Base-by-base conservation (phyloP, 495 filamentous ascomycete species). In the Hyaloscypha finlandica region DNA sequence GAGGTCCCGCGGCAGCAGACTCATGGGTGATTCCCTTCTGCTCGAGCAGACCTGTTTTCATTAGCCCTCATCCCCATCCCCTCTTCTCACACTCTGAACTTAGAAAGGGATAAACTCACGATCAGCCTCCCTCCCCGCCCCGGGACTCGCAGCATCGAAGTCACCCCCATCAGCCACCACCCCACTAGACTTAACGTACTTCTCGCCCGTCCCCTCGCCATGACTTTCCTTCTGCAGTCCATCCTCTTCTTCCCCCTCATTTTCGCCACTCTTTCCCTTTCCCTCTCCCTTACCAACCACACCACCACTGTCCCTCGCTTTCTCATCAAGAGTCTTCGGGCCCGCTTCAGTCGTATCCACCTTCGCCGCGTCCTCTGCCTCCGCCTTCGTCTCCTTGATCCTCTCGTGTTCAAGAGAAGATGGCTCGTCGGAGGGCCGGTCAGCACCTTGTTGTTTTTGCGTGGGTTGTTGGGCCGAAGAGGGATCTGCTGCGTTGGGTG, bases 41-140 rank as follows among this genome's bases (percentile, higher is more conserved):
- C 25, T 68, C 65, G 4, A 67, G 63, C 31, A 70, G 59, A 54
- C 68, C 68, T 70, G 53, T 45, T 11, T 54, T n/a, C 19, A n/a
- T 63, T 22, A 63, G 42, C 42, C 42, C 42, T 48, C 16, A 51
- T 48, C 20, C 19, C n/a, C 25, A 25, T 25, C 25, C 1, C 25
- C 25, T 25, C 25, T 25, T 2, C 25, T 25, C 25, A 25, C 25
- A 25, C 25, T 25, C 39, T 8, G 8, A 62, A 48, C 2, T n/a
- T 30, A 20, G 9, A 2, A 56, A 29, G 22, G 30, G 22, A 56
- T 25, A 56, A 56, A 82, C 87, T 78, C 79, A 89, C 88, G 81
- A 71, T 89, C 85, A 59, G 88, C 88, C 74, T 91, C 88, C 39
- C 74, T 73, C 0, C 87, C 88, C 8, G 88, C 88, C 8, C 88